These are phyloP conservation scores for Tylopilus sp. DNA, from an alignment of 768 basidiomycete species.

Conservation along the genomic window DNA sequence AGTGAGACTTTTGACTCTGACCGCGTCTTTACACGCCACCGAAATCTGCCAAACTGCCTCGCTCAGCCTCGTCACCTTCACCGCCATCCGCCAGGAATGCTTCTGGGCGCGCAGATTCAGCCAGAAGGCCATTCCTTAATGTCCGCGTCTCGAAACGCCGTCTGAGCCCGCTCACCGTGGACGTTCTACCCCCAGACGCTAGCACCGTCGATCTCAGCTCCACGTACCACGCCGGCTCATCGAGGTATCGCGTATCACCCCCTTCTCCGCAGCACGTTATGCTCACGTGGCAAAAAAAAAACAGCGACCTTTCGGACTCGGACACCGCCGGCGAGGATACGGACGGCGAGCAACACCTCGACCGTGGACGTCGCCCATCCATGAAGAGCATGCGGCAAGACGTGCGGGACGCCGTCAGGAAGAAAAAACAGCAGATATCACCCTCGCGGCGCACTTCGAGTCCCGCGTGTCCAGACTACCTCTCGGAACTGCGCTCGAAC, in stretches of 20 bases:
- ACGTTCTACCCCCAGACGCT: slow-evolving; percentile 19
- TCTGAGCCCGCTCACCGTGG: slow-evolving; percentile 22
- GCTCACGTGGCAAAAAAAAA: slow-evolving; percentile 23
- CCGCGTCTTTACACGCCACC: neutral
- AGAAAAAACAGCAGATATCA: slow-evolving; percentile 26
- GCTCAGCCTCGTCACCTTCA: slow-evolving; percentile 75
- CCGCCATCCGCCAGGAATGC: slow-evolving; percentile 58
- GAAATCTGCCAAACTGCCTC: slow-evolving; percentile 60
- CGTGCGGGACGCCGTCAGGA: slow-evolving; percentile 23
- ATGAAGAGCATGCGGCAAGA: slow-evolving; percentile 29
- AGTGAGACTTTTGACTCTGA: slow-evolving; percentile 1
- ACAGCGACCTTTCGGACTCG: slow-evolving; percentile 46
- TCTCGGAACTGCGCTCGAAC: slow-evolving; percentile 32
- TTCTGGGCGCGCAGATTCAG: slow-evolving; percentile 47
- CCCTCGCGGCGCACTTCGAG: slow-evolving; percentile 25
- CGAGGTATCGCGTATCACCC: slow-evolving; percentile 60
- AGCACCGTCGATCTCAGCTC: slow-evolving; percentile 70
- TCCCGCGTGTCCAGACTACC: slow-evolving; percentile 24
- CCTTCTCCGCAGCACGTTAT: neutral
- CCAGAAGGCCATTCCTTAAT: slow-evolving; percentile 36
- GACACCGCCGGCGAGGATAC: slow-evolving; percentile 59
- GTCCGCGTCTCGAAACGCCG: slow-evolving; percentile 26
- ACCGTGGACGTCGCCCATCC: slow-evolving; percentile 44
- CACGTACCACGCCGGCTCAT: slow-evolving; percentile 84
- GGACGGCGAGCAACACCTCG: slow-evolving; percentile 42